These are phyloP conservation scores for Lophiostoma macrostomum DNA, from an alignment of 495 filamentous ascomycete genomes.

Conservation along the genomic window DNA sequence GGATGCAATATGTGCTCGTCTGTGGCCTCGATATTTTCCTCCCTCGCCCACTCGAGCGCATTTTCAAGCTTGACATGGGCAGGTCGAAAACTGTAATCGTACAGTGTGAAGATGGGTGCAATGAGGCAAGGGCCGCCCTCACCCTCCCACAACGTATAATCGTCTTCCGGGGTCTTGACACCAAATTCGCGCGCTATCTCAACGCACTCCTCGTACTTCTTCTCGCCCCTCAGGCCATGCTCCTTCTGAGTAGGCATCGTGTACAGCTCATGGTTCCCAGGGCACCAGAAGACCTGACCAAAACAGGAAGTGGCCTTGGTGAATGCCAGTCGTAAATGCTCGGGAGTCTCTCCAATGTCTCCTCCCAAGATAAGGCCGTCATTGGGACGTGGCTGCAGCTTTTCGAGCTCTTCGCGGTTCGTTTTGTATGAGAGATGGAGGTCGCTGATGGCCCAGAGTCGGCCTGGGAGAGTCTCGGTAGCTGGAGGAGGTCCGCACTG, in stretches of 20 bases:
- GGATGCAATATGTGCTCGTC: constrained; percentile 41
- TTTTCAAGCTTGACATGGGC: constrained; percentile 35
- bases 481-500: too few relatives aligned
- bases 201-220: constrained; percentile 42
- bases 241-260: constrained; percentile 34
- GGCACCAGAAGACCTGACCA: constrained; percentile 40
- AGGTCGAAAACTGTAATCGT: constrained; percentile 44
- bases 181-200: constrained; percentile 37
- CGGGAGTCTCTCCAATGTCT: constrained; percentile 41
- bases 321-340: constrained; percentile 39
- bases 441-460: constrained; percentile 42
- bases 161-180: constrained; percentile 42
- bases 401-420: constrained; percentile 40
- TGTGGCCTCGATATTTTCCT: constrained; percentile 40
- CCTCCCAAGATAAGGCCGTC: constrained; percentile 43
- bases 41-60: constrained; percentile 41
- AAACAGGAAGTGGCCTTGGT: constrained; percentile 37
- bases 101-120: constrained; percentile 43
- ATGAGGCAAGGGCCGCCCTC: constrained; percentile 39
- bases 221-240: constrained; percentile 36
- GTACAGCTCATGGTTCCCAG: constrained; percentile 46
- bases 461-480: too few relatives aligned
- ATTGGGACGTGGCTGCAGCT: constrained; percentile 32
- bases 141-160: constrained; percentile 40
- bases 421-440: constrained; percentile 41